These are phyloP conservation scores for Aspergillus latus DNA, from an alignment of 2,329 filamentous ascomycete species.

Conservation along the genomic window DNA sequence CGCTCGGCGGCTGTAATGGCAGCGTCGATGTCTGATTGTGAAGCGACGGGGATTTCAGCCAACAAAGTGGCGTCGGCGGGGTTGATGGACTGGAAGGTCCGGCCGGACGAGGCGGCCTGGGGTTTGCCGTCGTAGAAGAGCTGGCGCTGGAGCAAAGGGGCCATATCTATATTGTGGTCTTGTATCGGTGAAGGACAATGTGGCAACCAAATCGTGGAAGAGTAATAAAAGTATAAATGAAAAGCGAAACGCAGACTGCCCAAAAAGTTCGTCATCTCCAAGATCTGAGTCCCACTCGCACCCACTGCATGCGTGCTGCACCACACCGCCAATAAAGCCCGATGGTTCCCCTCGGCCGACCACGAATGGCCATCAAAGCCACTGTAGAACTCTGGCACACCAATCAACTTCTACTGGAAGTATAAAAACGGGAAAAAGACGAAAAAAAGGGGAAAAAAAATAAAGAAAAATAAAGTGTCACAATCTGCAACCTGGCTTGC, in stretches of 20 bases:
- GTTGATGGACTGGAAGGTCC: slow-evolving; percentile 70
- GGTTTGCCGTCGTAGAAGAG: slow-evolving; percentile 74
- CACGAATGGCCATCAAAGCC: neutral
- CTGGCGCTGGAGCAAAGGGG: slow-evolving; percentile 53
- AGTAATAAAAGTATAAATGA: slow-evolving; percentile 6
- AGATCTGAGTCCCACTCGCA: neutral
- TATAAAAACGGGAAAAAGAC: too few relatives aligned
- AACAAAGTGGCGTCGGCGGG: slow-evolving; percentile 69
- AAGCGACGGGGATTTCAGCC: slow-evolving; percentile 70
- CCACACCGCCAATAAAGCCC: neutral
- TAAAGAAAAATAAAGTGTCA: too few relatives aligned
- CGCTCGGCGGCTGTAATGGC: slow-evolving; percentile 68
- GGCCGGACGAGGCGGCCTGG: slow-evolving; percentile 59
- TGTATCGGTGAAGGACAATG: neutral
- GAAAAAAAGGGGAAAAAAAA: too few relatives aligned
- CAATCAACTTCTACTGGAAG: neutral
- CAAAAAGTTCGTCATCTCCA: slow-evolving; percentile 1
- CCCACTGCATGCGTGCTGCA: neutral
- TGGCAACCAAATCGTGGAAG: neutral
- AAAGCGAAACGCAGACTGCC: neutral
- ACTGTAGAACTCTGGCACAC: neutral
- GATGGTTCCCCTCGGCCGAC: neutral
- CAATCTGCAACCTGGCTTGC: too few relatives aligned
- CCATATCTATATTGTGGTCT: slow-evolving; percentile 13
- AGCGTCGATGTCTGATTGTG: slow-evolving; percentile 65